These are phyloP conservation scores for Sporopachydermia quercuum DNA, from an alignment of 805 yeast species.

Conservation along the genomic window DNA sequence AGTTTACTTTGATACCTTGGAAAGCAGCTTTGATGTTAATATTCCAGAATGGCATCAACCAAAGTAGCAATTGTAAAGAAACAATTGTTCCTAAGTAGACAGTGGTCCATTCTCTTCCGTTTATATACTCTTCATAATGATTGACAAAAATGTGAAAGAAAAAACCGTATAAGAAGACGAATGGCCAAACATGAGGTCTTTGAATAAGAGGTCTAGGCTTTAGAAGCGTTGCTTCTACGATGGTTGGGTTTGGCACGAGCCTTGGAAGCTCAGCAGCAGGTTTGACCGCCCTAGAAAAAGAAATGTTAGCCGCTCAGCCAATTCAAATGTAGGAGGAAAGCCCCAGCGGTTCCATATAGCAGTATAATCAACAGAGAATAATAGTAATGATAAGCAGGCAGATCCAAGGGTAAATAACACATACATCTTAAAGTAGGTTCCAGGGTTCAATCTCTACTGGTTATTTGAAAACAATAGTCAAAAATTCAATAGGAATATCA, in stretches of 20 bases:
- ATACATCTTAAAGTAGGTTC: too few species aligned
- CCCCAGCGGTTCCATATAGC: too few species aligned
- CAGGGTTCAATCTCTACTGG: too few species aligned
- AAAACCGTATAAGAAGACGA: conserved; percentile 60
- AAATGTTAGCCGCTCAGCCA: too few species aligned
- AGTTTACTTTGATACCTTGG: conserved; percentile 42
- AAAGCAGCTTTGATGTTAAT: conserved; percentile 52
- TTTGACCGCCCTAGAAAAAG: too few species aligned
- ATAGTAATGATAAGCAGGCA: too few species aligned
- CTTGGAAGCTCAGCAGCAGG: conserved; percentile 5
- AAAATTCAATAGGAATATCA: too few species aligned
- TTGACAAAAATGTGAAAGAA: conserved; percentile 48
- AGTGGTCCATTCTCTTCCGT: conserved; percentile 92
- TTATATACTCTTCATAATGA: conserved; percentile 69
- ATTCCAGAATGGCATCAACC: conserved; percentile 94
- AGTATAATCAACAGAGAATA: too few species aligned
- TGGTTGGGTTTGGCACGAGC: conserved; percentile 58
- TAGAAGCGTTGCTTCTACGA: conserved; percentile 59
- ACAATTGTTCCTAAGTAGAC: conserved; percentile 64
- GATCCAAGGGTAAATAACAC: too few species aligned
- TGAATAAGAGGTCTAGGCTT: conserved; percentile 43
- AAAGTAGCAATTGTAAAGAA: conserved; percentile 57
- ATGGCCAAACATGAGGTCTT: conserved; percentile 77
- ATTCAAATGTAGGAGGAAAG: too few species aligned
- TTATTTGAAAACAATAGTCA: too few species aligned